These are phyloP conservation scores for Mycena crocata DNA, from an alignment of 768 basidiomycete species.

Conservation along the genomic window DNA sequence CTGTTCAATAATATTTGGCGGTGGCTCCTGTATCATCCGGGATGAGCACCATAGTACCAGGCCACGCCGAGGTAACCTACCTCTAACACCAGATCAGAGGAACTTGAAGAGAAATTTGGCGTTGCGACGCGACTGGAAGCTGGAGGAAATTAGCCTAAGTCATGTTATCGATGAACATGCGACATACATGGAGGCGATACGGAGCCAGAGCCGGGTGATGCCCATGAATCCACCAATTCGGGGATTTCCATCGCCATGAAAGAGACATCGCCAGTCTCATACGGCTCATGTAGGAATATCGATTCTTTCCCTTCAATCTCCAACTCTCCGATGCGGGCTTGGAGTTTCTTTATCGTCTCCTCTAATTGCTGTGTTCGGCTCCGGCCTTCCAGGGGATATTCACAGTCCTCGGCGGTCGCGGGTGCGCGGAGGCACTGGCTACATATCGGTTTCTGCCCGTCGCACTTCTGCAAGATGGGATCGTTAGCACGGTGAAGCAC, in stretches of 20 bases:
- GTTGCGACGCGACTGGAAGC: slow-evolving; percentile 20
- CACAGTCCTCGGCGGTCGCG: no score
- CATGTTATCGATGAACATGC: background rate
- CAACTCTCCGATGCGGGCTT: no score
- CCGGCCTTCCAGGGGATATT: no score
- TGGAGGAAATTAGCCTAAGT: background rate
- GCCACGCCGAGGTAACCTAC: background rate
- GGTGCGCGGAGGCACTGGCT: no score
- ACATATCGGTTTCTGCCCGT: no score
- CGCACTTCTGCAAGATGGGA: no score
- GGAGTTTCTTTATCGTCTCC: no score
- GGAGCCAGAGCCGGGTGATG: background rate
- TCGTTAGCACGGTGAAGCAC: no score
- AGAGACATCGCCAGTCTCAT: slow-evolving; percentile 19
- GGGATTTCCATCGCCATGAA: slow-evolving; percentile 23
- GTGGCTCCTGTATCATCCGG: slow-evolving; percentile 27
- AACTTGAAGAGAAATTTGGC: slow-evolving; percentile 16
- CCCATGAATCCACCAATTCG: slow-evolving; percentile 3
- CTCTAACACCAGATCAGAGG: slow-evolving; percentile 27
- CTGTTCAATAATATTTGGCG: slow-evolving; percentile 6
- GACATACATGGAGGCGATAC: slow-evolving; percentile 24
- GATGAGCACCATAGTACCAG: no score
- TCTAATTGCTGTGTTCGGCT: no score
- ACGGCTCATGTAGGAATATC: slow-evolving; percentile 32
- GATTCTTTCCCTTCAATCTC: no score